Evolutionary conservation across 2,329 filamentous ascomycete species (phyloP).

Genomic region (Alternaria rosae): DNA sequence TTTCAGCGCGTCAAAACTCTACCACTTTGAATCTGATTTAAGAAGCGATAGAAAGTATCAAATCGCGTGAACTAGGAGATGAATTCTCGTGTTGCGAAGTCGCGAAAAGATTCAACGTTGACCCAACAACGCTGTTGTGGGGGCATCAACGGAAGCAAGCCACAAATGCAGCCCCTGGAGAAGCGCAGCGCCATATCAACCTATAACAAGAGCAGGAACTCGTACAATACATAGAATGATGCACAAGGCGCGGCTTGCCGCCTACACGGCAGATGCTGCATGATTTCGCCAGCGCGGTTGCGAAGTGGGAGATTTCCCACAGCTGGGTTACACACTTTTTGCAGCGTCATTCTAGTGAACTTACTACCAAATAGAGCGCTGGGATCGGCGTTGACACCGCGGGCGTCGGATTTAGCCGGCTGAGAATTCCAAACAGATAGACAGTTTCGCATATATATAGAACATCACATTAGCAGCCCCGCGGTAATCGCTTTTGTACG

Average conservation of each 20-base stretch:
- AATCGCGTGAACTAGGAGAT: neutral
- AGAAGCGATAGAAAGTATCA: neutral
- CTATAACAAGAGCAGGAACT: neutral
- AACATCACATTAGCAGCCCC: no score
- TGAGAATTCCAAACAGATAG: no score
- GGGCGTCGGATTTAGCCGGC: no score
- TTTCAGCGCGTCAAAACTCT: no score
- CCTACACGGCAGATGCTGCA: neutral
- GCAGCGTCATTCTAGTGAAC: neutral
- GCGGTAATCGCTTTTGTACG: no score
- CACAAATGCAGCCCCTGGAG: no score
- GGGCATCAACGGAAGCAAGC: neutral
- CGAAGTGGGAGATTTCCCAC: slow-evolving; percentile 1
- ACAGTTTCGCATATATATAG: no score
- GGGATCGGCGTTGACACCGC: no score
- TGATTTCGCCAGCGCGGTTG: neutral
- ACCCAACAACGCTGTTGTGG: neutral
- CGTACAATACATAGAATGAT: neutral
- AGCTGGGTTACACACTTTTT: slow-evolving; percentile 18
- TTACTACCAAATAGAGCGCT: slow-evolving; percentile 6
- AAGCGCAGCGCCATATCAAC: no score
- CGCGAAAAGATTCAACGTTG: neutral
- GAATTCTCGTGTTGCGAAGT: neutral
- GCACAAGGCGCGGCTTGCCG: neutral
- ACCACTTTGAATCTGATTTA: neutral